Evolutionary conservation across 805 yeast genomes (phyloP).

Genomic region (Lipomyces kockii): DNA sequence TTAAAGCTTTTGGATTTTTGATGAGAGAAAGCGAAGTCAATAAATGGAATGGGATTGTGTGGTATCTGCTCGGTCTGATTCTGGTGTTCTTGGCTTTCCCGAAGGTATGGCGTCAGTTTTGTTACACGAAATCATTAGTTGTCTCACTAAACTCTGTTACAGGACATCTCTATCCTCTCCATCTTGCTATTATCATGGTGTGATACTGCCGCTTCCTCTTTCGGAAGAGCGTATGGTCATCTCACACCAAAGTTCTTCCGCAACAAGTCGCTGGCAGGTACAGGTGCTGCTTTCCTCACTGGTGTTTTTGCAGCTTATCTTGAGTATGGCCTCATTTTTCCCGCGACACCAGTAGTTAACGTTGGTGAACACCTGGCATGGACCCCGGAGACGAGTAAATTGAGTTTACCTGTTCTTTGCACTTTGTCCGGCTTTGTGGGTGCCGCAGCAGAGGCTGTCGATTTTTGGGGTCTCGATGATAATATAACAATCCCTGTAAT

Average conservation of each 20-base stretch:
- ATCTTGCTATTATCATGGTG: conserved; percentile 91
- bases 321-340: conserved; percentile 75
- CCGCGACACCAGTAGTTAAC: conserved; percentile 43
- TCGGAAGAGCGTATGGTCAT: conserved; percentile 86
- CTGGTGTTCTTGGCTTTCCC: conserved; percentile 72
- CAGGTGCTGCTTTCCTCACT: conserved; percentile 77
- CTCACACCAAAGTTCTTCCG: conserved; percentile 76
- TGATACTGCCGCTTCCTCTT: conserved; percentile 94
- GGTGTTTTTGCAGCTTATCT: conserved; percentile 71
- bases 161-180: conserved; percentile 79
- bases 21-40: conserved; percentile 84
- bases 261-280: conserved; percentile 87
- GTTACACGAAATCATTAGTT: background rate
- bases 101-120: conserved; percentile 18
- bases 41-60: conserved; percentile 79
- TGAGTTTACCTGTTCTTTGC: conserved; percentile 60
- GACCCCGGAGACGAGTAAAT: conserved; percentile 61
- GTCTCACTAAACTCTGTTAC: background rate
- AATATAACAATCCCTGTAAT: conserved; percentile 92
- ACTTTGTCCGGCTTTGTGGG: conserved; percentile 78
- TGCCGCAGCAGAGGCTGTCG: conserved; percentile 83
- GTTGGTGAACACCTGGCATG: conserved; percentile 57
- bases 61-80: conserved; percentile 80
- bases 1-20: conserved; percentile 71
- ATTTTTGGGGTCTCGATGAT: conserved; percentile 79